These are phyloP conservation scores for Aethionema arabicum DNA, from an alignment of 345 rosid genomes.

Conservation along the genomic window DNA sequence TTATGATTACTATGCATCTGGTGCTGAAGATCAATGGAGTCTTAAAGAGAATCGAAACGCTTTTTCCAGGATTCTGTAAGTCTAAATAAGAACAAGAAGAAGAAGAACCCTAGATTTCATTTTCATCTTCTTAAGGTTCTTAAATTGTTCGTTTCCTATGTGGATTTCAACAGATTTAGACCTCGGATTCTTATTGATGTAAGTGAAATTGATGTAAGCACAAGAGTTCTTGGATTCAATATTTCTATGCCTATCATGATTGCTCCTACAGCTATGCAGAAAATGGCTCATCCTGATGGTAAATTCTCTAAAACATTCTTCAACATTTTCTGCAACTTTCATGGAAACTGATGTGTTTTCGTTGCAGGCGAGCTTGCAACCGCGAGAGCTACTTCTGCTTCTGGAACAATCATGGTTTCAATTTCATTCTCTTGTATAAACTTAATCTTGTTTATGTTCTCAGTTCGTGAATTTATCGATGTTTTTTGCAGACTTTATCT, in stretches of 20 bases:
- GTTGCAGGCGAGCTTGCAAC: conserved; percentile 88
- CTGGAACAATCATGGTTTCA: conserved; percentile 84
- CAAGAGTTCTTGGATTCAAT: conserved; percentile 79
- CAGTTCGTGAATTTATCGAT: background rate
- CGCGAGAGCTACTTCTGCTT: conserved; percentile 87
- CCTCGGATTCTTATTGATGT: conserved; percentile 91
- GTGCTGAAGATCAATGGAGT: conserved; percentile 98
- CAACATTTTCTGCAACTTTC: background rate
- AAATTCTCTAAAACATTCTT: background rate
- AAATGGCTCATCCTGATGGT: conserved; percentile 98
- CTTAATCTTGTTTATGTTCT: background rate
- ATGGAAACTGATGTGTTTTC: background rate
- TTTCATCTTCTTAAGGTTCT: background rate
- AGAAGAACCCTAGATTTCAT: background rate
- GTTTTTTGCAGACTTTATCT: conserved; percentile 64
- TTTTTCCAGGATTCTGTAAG: conserved; percentile 84
- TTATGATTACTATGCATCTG: conserved; percentile 88
- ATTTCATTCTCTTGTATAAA: background rate
- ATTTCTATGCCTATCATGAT: conserved; percentile 96
- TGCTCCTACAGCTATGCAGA: conserved; percentile 97
- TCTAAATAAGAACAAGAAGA: background rate
- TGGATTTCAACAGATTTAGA: conserved; percentile 55
- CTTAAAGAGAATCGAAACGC: conserved; percentile 80
- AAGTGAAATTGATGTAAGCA: conserved; percentile 72
- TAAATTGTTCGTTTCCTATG: background rate